Evolutionary conservation across 139 green algal genomes (phyloP).

Genomic region (Prasinococcaceae sp.): DNA sequence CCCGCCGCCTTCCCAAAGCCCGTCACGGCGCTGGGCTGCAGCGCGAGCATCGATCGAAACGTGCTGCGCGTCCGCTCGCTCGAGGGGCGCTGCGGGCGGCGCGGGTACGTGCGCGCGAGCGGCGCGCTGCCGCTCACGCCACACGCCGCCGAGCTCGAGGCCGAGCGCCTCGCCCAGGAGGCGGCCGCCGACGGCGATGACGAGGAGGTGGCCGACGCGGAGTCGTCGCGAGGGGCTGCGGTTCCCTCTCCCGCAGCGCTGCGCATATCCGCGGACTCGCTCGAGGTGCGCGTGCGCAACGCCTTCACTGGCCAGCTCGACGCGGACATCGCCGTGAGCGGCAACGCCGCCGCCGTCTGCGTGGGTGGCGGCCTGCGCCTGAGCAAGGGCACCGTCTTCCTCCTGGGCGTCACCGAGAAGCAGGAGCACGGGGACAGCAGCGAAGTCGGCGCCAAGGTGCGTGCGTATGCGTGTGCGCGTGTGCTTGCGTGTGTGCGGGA

Average conservation of each 20-base stretch:
- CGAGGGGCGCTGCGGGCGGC: conserved; percentile 20
- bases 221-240: conserved; percentile 5
- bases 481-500: no score
- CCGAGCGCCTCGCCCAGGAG: conserved; percentile 1
- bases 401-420: no score
- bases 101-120: conserved; percentile 9
- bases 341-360: conserved; percentile 18
- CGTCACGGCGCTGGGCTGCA: conserved; percentile 15
- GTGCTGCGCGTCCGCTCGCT: conserved; percentile 22
- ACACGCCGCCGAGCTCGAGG: neutral
- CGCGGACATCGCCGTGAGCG: conserved; percentile 9
- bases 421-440: no score
- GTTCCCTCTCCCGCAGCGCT: no score
- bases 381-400: conserved; percentile 20
- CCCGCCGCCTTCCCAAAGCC: conserved; percentile 22
- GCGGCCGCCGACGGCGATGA: conserved; percentile 1
- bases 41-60: conserved; percentile 20
- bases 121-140: neutral
- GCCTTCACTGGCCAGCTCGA: conserved; percentile 27
- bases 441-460: no score
- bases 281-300: conserved; percentile 29
- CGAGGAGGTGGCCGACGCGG: neutral
- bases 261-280: conserved; percentile 12
- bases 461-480: no score
- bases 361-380: conserved; percentile 22